Base-by-base conservation (phyloP, 306 rosid species). In the Hippophae gyantsensis region DNA sequence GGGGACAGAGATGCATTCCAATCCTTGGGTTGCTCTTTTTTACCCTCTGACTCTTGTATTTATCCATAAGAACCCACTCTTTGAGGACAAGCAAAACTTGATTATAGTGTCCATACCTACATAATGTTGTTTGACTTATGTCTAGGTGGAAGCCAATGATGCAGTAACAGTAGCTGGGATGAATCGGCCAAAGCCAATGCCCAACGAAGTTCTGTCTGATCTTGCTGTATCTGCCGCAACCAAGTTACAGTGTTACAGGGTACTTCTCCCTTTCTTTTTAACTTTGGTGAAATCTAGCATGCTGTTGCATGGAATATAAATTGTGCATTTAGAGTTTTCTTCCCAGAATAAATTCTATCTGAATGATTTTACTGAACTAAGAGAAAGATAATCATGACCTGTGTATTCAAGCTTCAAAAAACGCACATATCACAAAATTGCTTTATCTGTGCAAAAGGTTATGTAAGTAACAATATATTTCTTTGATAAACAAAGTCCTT, bases 121-220 rank as follows among this genome's bases (percentile, higher is more conserved):
- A 25, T 53, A 25, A 57, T 60, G 14, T 32, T 72, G 56, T 59
- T 54, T 78, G 41, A 14, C 10, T 26, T 68, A 11, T 64, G 56
- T 48, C 52, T 65, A 92, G 98, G 98, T 87, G 72, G 96, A 92
- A 76, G 77, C 83, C 50, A 87, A 92, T 62, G 87, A 92, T 81
- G 98, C 93, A 25, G 96, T 92, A 57, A 73, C 96, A 2, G 98
- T 87, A 66, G 87, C 95, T 60, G 66, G 96, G 67, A 87, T 87
- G 95, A 83, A 82, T 25, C 74, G 81, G 81, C 95, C 95, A 43
- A 92, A 85, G 71, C 78, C 76, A 63, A 72, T 83, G 43, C 95
- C 95, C 27, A 81, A 76, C 69, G 98, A 92, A 80, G 81, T 67
- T 69, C 72, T 92, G 70, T 78, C 95, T 23, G 95, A 92, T 63